These are phyloP conservation scores for Fonsecaea pugnacius DNA, from an alignment of 2,329 filamentous ascomycete species.

Conservation along the genomic window DNA sequence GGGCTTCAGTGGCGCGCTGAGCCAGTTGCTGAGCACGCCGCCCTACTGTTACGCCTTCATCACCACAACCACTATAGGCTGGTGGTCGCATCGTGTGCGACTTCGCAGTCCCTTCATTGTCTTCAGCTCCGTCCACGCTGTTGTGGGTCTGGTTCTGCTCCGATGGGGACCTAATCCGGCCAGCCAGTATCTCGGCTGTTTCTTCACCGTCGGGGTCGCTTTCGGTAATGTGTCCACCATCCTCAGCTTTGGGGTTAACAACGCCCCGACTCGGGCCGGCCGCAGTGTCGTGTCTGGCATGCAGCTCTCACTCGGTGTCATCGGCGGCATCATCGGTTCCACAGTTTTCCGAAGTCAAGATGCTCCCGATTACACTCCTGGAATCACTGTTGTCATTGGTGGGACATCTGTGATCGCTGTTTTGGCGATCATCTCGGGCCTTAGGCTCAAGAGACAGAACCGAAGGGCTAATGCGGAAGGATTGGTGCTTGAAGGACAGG, in stretches of 20 bases:
- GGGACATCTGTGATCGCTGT: no score
- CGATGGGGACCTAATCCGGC: slow-evolving; percentile 62
- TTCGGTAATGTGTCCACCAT: slow-evolving; percentile 78
- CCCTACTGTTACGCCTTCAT: slow-evolving; percentile 39
- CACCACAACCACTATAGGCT: slow-evolving; percentile 35
- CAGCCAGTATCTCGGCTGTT: slow-evolving; percentile 73
- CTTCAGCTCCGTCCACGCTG: slow-evolving; percentile 50
- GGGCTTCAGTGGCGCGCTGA: slow-evolving; percentile 38
- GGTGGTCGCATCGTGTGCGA: slow-evolving; percentile 39
- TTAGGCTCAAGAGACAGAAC: no score
- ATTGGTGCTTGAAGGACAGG: no score
- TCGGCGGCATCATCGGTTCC: background rate
- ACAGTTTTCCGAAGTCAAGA: slow-evolving; percentile 7
- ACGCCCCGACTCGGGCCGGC: no score
- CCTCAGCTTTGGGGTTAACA: no score
- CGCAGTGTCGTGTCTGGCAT: slow-evolving; percentile 65
- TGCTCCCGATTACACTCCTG: background rate
- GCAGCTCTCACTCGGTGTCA: background rate
- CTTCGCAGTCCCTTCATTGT: slow-evolving; percentile 38
- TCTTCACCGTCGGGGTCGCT: slow-evolving; percentile 72
- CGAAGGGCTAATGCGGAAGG: no score
- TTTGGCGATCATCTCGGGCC: no score
- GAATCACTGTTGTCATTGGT: no score
- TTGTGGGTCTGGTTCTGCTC: slow-evolving; percentile 73
- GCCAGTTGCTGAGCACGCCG: slow-evolving; percentile 40